Conservation (phyloP, 805 yeast genomes). For the Kuraishia borneana region DNA sequence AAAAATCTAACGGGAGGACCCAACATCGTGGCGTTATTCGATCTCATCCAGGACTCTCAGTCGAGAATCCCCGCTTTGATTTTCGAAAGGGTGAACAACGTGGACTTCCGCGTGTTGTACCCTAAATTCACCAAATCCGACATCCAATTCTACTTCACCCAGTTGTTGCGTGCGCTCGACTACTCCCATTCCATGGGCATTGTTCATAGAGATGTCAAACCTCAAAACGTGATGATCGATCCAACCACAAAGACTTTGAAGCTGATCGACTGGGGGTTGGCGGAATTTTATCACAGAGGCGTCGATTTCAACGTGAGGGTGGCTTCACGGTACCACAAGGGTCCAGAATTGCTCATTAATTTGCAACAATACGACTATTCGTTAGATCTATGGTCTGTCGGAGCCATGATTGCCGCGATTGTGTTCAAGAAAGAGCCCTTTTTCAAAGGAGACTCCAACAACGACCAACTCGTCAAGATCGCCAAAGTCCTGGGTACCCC, state of each 20-base stretch:
- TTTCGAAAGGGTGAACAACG: slow-evolving; percentile 75
- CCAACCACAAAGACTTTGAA: slow-evolving; percentile 51
- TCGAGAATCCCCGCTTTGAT: slow-evolving; percentile 82
- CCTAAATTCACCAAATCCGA: slow-evolving; percentile 70
- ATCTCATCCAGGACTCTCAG: slow-evolving; percentile 79
- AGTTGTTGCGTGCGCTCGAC: slow-evolving; percentile 73
- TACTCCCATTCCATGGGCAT: slow-evolving; percentile 90
- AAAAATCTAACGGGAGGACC: slow-evolving; percentile 81
- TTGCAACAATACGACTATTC: slow-evolving; percentile 80
- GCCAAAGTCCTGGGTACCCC: slow-evolving; percentile 83
- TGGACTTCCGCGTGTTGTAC: slow-evolving; percentile 78
- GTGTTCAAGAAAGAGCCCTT: slow-evolving; percentile 85
- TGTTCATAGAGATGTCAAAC: slow-evolving; percentile 91
- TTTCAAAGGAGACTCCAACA: slow-evolving; percentile 84
- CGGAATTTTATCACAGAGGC: slow-evolving; percentile 86
- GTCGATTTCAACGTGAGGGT: slow-evolving; percentile 87
- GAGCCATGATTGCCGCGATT: slow-evolving; percentile 86
- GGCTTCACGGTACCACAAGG: slow-evolving; percentile 85
- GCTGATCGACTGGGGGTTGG: slow-evolving; percentile 90
- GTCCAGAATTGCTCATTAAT: slow-evolving; percentile 82
- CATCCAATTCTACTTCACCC: slow-evolving; percentile 74
- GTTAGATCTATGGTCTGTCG: slow-evolving; percentile 83
- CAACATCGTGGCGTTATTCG: slow-evolving; percentile 62
- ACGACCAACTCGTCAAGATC: slow-evolving; percentile 85
- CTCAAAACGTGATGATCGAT: slow-evolving; percentile 90